phyloP scores from a whole-genome alignment of 2,329 filamentous ascomycete genomes.

The Chalaropsis ovoidea region DNA sequence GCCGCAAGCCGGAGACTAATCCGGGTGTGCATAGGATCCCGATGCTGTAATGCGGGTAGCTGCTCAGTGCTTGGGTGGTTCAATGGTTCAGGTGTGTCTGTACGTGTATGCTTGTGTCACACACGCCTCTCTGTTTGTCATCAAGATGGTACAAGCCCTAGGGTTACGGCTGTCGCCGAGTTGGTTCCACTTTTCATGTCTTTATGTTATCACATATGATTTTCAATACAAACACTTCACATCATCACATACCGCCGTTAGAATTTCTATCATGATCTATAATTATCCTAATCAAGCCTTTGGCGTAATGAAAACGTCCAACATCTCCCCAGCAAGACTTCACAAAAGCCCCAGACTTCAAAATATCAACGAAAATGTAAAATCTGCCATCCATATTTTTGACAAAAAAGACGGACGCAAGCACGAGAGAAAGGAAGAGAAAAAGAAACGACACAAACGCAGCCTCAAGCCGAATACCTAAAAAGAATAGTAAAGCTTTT shows the following conservation, averaged over 20 bases:
- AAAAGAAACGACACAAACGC: constrained; percentile 16
- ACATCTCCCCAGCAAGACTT: background rate
- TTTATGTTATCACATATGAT: constrained; percentile 15
- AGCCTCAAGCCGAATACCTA: constrained; percentile 5
- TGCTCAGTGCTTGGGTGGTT: too few relatives aligned
- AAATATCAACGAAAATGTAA: constrained; percentile 20
- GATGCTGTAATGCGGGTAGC: constrained; percentile 29
- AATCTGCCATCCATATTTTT: background rate
- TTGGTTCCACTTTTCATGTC: constrained; percentile 9
- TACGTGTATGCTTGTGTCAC: background rate
- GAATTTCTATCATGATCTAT: constrained; percentile 9
- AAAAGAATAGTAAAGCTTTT: constrained; percentile 13
- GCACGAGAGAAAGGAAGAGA: background rate
- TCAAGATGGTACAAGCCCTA: background rate
- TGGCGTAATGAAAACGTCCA: background rate
- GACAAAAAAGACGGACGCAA: constrained; percentile 8
- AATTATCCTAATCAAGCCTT: constrained; percentile 11
- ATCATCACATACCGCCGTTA: background rate
- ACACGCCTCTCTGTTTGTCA: background rate
- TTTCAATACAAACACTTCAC: constrained; percentile 2
- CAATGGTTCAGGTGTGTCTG: constrained; percentile 17
- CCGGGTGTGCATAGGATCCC: background rate
- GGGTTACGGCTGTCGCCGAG: background rate
- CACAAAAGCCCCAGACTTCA: constrained; percentile 4
- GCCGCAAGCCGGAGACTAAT: constrained; percentile 46